A percentile compares a stretch with the other conserved stretches of the same genome.
Conservation (phyloP, 208 protist species). For the Leishmania braziliensis region DNA sequence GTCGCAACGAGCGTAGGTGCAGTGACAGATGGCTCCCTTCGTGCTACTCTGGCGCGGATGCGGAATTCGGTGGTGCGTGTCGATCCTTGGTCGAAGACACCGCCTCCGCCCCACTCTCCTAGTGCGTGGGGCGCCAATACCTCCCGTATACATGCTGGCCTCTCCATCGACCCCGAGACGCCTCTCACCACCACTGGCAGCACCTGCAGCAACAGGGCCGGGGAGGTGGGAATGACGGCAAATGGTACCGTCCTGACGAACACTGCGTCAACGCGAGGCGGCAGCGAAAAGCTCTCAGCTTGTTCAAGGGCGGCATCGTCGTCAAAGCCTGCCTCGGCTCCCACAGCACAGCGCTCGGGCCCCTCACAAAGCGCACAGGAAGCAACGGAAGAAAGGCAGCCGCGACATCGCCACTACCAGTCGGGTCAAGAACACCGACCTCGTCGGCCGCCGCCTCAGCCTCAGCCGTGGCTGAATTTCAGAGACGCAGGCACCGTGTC, state of each 20-base stretch:
- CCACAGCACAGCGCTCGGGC: background rate
- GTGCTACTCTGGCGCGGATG: background rate
- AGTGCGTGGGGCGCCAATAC: too few relatives aligned
- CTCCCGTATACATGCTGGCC: background rate
- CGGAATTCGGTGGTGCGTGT: background rate
- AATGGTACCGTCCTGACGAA: background rate
- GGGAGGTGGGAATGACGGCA: background rate
- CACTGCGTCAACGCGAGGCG: background rate
- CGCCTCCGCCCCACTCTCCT: background rate
- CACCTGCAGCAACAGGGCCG: background rate
- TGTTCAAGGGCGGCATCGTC: background rate
- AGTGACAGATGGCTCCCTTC: background rate
- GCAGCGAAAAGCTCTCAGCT: background rate
- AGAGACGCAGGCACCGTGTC: background rate
- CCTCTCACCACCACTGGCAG: background rate
- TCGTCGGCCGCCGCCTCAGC: constrained; percentile 1
- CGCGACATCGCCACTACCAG: background rate
- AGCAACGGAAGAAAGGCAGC: background rate
- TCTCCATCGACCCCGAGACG: constrained; percentile 15
- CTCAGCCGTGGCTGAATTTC: background rate
- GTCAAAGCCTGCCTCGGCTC: background rate
- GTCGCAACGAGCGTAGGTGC: background rate
- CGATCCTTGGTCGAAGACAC: background rate
- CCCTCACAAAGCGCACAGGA: background rate
- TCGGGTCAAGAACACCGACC: background rate